These are phyloP conservation scores for Peronospora farinosa DNA, from an alignment of 352 stramenopile species.

Conservation along the genomic window DNA sequence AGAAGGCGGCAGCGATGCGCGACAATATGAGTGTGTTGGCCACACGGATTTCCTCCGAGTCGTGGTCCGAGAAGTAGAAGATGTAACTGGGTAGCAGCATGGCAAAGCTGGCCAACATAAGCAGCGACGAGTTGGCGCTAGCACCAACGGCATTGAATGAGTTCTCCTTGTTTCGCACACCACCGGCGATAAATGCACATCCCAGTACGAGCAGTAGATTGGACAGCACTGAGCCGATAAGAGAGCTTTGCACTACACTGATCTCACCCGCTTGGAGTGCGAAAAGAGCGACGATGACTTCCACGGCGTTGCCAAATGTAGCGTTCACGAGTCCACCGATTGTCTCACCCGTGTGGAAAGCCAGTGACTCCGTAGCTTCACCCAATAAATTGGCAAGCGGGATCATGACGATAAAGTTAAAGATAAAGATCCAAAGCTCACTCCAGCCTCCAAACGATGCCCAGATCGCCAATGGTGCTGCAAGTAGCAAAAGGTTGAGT, in stretches of 20 bases:
- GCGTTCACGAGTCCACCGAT: slow-evolving; percentile 97
- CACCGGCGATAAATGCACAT: slow-evolving; percentile 92
- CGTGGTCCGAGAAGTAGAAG: slow-evolving; percentile 78
- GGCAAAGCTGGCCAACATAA: slow-evolving; percentile 91
- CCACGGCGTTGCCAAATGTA: slow-evolving; percentile 96
- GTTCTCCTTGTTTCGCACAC: slow-evolving; percentile 71
- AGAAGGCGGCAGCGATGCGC: slow-evolving; percentile 69
- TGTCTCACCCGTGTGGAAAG: slow-evolving; percentile 94
- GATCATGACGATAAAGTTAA: slow-evolving; percentile 97
- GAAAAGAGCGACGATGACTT: slow-evolving; percentile 94
- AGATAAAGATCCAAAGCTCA: slow-evolving; percentile 85
- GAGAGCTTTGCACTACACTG: slow-evolving; percentile 93
- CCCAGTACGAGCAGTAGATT: slow-evolving; percentile 97
- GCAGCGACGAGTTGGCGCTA: slow-evolving; percentile 91
- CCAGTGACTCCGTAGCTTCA: slow-evolving; percentile 95
- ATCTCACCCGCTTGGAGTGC: slow-evolving; percentile 92
- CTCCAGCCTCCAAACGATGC: slow-evolving; percentile 52
- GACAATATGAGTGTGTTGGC: slow-evolving; percentile 71
- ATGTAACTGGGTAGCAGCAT: slow-evolving; percentile 92
- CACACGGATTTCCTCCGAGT: slow-evolving; percentile 63
- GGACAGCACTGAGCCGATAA: slow-evolving; percentile 96
- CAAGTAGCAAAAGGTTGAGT: slow-evolving; percentile 66
- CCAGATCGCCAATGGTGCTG: slow-evolving; percentile 58
- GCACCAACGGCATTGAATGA: slow-evolving; percentile 90
- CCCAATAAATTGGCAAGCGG: slow-evolving; percentile 93